Percentiles rank a stretch among this genome's conserved stretches.
phyloP scores from a whole-genome alignment of 2,329 filamentous ascomycete species.

The Cryphonectria japonica region DNA sequence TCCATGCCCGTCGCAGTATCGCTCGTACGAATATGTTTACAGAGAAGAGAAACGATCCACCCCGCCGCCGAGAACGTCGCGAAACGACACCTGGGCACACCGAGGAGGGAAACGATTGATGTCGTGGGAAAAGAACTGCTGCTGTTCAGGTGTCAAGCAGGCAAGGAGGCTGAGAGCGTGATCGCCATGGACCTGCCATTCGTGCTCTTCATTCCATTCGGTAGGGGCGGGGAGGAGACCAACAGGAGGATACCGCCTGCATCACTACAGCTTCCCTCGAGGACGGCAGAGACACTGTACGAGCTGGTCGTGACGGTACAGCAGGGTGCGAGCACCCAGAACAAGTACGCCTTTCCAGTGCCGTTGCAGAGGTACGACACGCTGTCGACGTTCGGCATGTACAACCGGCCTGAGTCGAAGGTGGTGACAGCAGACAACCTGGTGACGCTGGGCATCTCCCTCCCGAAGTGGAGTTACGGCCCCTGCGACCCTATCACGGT shows the following conservation, averaged over 20 bases:
- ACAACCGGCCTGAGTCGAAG: slow-evolving; percentile 91
- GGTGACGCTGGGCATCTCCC: slow-evolving; percentile 86
- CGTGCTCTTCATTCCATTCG: slow-evolving; percentile 95
- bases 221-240: slow-evolving; percentile 85
- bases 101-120: slow-evolving; percentile 87
- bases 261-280: slow-evolving; percentile 84
- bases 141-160: slow-evolving; percentile 82
- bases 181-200: slow-evolving; percentile 97
- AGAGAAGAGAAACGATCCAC: slow-evolving; percentile 94
- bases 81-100: slow-evolving; percentile 87
- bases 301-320: slow-evolving; percentile 96
- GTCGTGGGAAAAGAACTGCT: slow-evolving; percentile 96
- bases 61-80: slow-evolving; percentile 92
- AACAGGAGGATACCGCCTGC: slow-evolving; percentile 90
- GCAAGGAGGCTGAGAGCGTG: slow-evolving; percentile 84
- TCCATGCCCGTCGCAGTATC: slow-evolving; percentile 90
- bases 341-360: slow-evolving; percentile 89
- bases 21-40: slow-evolving; percentile 90
- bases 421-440: slow-evolving; percentile 87
- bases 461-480: slow-evolving; percentile 96
- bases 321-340: slow-evolving; percentile 83
- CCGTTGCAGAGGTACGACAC: slow-evolving; percentile 94
- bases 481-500: slow-evolving; percentile 94
- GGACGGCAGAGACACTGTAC: slow-evolving; percentile 96
- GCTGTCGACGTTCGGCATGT: slow-evolving; percentile 98